Percentiles rank a stretch among this genome's conserved stretches.
Evolutionary conservation across 2,329 filamentous ascomycete genomes (phyloP).

Genomic region (Hypoxylon sp.): DNA sequence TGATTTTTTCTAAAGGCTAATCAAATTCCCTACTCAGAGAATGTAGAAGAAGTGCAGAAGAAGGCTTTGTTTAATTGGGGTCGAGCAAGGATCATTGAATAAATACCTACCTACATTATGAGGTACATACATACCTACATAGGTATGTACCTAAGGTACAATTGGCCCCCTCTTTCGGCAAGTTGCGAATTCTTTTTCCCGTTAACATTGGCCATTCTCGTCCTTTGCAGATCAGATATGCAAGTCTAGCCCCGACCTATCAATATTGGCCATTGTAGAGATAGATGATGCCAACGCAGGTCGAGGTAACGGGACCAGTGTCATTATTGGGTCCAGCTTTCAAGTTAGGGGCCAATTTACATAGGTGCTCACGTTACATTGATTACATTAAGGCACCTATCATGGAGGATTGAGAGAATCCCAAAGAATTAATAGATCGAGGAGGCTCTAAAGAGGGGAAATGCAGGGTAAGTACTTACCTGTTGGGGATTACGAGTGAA

Average conservation of each 20-base stretch:
- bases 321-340: constrained; percentile 2
- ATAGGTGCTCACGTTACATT: not conserved
- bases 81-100: not conserved
- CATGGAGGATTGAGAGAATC: not conserved
- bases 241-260: constrained; percentile 7
- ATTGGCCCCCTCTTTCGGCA: not conserved
- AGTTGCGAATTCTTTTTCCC: not conserved
- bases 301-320: not conserved
- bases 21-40: no score
- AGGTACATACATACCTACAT: not conserved
- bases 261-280: not conserved
- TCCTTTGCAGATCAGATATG: not conserved
- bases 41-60: not conserved
- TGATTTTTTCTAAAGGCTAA: not conserved
- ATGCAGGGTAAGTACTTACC: not conserved
- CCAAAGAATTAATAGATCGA: not conserved
- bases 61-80: constrained; percentile 6
- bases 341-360: constrained; percentile 2
- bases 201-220: not conserved
- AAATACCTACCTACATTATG: not conserved
- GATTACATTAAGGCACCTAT: constrained; percentile 2
- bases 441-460: constrained; percentile 4
- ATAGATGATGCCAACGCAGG: constrained; percentile 6
- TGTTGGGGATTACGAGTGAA: not conserved
- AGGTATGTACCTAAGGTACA: not conserved